Conservation (phyloP, 1,139 yeast species). For the Chernovozyma sophiae-reginae region DNA sequence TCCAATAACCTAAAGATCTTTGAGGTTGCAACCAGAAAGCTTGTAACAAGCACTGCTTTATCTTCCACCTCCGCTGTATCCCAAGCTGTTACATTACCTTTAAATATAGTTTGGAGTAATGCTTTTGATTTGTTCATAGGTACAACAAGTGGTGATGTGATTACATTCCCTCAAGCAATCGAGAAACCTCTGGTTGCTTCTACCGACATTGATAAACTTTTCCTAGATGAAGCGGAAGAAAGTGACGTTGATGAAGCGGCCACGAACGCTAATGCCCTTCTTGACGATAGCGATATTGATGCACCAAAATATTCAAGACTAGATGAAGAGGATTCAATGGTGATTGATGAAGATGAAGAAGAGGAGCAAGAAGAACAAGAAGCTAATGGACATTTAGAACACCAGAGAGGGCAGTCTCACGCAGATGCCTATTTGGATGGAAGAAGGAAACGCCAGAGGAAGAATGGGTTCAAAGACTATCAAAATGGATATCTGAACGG, state of each 20-base stretch:
- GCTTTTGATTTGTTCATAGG: constrained; percentile 39
- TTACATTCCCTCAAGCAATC: constrained; percentile 32
- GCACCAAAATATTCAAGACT: constrained; percentile 8
- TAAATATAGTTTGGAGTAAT: constrained; percentile 23
- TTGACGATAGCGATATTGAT: constrained; percentile 11
- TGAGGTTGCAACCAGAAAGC: not conserved
- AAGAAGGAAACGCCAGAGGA: constrained; percentile 24
- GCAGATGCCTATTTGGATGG: constrained; percentile 13
- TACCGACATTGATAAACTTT: constrained; percentile 14
- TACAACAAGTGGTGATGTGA: constrained; percentile 50
- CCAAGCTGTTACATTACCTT: not conserved
- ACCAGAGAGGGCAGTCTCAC: constrained; percentile 16
- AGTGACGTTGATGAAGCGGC: constrained; percentile 15
- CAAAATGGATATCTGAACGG: not conserved
- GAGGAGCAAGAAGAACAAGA: constrained; percentile 15
- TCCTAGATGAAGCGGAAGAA: constrained; percentile 29
- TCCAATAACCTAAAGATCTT: not conserved
- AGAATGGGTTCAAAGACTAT: constrained; percentile 15
- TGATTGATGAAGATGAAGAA: constrained; percentile 36
- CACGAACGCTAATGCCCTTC: constrained; percentile 16
- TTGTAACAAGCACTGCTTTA: not conserved
- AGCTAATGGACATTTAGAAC: not conserved
- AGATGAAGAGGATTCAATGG: constrained; percentile 31
- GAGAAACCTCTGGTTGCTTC: constrained; percentile 10
- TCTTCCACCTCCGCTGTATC: not conserved